Percentiles rank a stretch among this genome's conserved stretches.
These are phyloP conservation scores for Aspergillus latus DNA, from an alignment of 2,329 filamentous ascomycete species.

Conservation along the genomic window DNA sequence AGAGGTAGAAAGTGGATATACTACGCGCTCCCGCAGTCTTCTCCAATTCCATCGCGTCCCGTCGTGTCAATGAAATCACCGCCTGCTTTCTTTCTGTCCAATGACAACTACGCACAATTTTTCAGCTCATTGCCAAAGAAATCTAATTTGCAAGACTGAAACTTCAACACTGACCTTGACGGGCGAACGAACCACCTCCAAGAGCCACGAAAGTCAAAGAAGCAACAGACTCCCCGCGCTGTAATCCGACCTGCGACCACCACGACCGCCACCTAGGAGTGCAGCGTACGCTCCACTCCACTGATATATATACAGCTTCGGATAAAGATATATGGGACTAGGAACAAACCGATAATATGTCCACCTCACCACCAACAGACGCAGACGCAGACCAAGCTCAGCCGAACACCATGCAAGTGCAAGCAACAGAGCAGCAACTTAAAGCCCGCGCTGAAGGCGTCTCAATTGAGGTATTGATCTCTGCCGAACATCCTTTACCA, in stretches of 20 bases:
- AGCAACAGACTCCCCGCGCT: not conserved
- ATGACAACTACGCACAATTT: not conserved
- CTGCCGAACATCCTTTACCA: not conserved
- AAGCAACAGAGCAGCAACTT: conserved; percentile 41
- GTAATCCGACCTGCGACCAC: not conserved
- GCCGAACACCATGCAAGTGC: conserved; percentile 23
- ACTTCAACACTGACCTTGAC: not conserved
- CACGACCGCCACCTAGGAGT: not conserved
- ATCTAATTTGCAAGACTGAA: not conserved
- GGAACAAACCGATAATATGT: not conserved
- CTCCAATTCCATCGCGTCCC: conserved; percentile 3
- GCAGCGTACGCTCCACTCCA: not conserved
- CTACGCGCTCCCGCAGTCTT: not conserved
- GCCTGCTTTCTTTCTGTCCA: not conserved
- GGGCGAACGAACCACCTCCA: not conserved
- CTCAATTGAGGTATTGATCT: conserved; percentile 39
- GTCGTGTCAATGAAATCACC: conserved; percentile 4
- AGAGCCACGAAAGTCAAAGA: not conserved
- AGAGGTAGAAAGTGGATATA: not conserved
- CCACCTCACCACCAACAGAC: conserved; percentile 16
- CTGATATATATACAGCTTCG: too few species aligned
- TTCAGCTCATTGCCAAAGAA: not conserved
- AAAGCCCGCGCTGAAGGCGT: conserved; percentile 41
- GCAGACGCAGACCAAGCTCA: conserved; percentile 6
- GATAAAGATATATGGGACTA: not conserved